phyloP scores from a whole-genome alignment of 345 rosid species.

The Salix dunnii region DNA sequence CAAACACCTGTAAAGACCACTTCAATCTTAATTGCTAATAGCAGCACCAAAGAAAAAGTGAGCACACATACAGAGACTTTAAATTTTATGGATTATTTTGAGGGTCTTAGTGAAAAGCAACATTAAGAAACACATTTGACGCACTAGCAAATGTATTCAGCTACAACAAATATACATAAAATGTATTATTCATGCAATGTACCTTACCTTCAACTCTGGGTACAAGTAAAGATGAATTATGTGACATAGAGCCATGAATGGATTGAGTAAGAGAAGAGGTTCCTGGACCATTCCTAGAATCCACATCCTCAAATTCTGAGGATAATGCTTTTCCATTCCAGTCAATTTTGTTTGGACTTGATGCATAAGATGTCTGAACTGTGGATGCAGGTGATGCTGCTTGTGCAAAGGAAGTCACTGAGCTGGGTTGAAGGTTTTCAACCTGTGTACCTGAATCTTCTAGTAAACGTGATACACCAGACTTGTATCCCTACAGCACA shows the following conservation, averaged over 20 bases:
- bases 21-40: no score
- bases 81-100: background rate
- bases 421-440: conserved; percentile 36
- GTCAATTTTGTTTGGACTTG: conserved; percentile 30
- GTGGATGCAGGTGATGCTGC: conserved; percentile 30
- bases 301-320: conserved; percentile 42
- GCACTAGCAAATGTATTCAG: background rate
- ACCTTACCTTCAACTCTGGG: conserved; percentile 35
- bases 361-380: conserved; percentile 31
- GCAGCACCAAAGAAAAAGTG: no score
- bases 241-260: conserved; percentile 9
- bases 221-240: conserved; percentile 27
- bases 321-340: conserved; percentile 38
- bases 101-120: background rate
- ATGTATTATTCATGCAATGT: conserved; percentile 3
- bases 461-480: conserved; percentile 32
- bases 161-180: background rate
- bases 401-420: conserved; percentile 28
- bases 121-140: background rate
- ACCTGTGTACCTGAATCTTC: conserved; percentile 29
- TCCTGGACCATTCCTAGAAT: conserved; percentile 25
- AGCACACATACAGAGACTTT: background rate
- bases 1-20: no score
- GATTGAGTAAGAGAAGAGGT: conserved; percentile 21
- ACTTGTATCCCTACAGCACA: conserved; percentile 46